Base-by-base conservation (phyloP, 345 rosid species). In the Noccaea bulbosa region DNA sequence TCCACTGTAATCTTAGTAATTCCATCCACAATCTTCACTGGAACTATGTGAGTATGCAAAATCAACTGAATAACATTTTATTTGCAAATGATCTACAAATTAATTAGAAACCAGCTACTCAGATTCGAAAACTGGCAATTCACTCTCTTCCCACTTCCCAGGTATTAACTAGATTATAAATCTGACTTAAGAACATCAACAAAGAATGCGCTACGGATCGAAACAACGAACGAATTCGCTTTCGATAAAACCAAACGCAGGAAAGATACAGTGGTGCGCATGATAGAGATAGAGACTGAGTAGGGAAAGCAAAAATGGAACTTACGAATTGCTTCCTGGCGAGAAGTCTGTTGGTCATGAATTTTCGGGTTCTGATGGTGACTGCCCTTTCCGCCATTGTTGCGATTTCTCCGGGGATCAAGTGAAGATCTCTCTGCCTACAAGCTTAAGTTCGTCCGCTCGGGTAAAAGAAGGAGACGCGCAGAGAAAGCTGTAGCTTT, bases 321-420 rank as follows among this genome's bases (percentile, higher is more conserved):
- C 98, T 83, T 62, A 94, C 99, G 67, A 94, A 94, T 65, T 94
- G 99, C 84, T 90, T 94, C 91, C 99, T 89, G n/a, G 96, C 73
- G 67, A 92, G 98, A 41, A 94, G 98, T 76, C 99, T 83, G 79
- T 94, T 94, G 48, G 99, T 94, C 98, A 94, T 94, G 81, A 94
- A 91, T 70, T 94, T 94, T 57, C 99, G 73, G 43, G 97, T 94
- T 2, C 98, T 71, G 43, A 94, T 86, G 0, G 98, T 94, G 7
- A 89, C 93, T 4, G 96, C 96, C 80, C 89, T 94, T 74, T 91
- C 99, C 76, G 95, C 89, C 96, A 88, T 91, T 37, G 51, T 64
- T 67, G 69, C 65, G 37, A 46, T 43, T 38, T 47, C 50, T 49
- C 63, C 46, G n/a, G 57, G 57, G 52, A 58, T 64, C 62, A 48